Conservation (phyloP, 306 rosid species). For the Phaseolus lunatus region DNA sequence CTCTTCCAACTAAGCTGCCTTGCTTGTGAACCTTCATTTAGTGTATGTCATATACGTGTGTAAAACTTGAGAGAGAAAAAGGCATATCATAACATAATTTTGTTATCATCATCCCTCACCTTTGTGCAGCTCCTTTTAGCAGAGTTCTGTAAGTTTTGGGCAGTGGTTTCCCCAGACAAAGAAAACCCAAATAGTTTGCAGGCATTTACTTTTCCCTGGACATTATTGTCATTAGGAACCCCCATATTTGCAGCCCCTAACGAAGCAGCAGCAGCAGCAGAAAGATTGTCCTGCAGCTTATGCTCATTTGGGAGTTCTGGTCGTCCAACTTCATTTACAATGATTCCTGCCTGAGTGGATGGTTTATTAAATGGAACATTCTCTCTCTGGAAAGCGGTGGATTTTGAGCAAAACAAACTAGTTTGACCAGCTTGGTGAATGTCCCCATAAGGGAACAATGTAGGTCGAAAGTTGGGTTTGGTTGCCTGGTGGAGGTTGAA, state of each 20-base stretch:
- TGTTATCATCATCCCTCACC: slow-evolving; percentile 72
- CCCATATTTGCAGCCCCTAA: slow-evolving; percentile 51
- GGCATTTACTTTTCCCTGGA: slow-evolving; percentile 56
- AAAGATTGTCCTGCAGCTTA: slow-evolving; percentile 54
- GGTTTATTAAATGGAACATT: slow-evolving; percentile 50
- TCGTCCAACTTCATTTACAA: slow-evolving; percentile 58
- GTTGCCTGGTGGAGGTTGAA: slow-evolving; percentile 66
- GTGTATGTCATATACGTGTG: slow-evolving; percentile 59
- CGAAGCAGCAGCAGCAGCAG: slow-evolving; percentile 62
- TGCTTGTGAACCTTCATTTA: slow-evolving; percentile 99
- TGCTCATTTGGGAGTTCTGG: slow-evolving; percentile 61
- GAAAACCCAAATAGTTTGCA: slow-evolving; percentile 91
- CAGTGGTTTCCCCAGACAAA: slow-evolving; percentile 71
- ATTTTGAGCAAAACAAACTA: slow-evolving; percentile 58
- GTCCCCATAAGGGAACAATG: slow-evolving; percentile 70
- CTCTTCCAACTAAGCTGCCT: slow-evolving; percentile 99
- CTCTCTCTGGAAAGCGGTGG: slow-evolving; percentile 56
- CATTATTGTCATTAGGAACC: slow-evolving; percentile 59
- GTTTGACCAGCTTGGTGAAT: slow-evolving; percentile 59
- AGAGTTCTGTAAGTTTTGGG: slow-evolving; percentile 57
- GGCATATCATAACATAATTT: slow-evolving; percentile 53
- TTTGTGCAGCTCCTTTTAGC: slow-evolving; percentile 95
- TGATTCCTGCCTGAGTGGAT: slow-evolving; percentile 56
- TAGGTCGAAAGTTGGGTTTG: slow-evolving; percentile 60
- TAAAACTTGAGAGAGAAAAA: slow-evolving; percentile 59